These are phyloP conservation scores for Amanita pseudoporphyria DNA, from an alignment of 768 basidiomycete genomes.

Conservation along the genomic window DNA sequence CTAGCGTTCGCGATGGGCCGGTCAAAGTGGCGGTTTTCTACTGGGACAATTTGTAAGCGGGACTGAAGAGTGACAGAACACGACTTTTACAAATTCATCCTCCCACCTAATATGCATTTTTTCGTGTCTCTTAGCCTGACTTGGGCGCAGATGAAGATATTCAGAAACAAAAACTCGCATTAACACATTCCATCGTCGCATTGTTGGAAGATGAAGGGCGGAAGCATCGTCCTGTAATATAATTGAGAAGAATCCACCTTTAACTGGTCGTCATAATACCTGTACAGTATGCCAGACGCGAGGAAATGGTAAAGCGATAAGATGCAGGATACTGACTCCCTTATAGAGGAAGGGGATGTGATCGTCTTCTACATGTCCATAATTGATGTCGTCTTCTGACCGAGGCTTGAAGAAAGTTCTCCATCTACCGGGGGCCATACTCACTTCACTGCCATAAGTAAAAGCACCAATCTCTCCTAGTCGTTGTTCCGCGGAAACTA, in stretches of 20 bases:
- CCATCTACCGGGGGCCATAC: slow-evolving; percentile 41
- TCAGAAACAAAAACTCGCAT: slow-evolving; percentile 83
- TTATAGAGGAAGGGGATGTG: slow-evolving; percentile 79
- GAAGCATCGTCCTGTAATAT: slow-evolving; percentile 73
- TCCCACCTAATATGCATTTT: not conserved
- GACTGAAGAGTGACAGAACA: not conserved
- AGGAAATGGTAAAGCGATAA: slow-evolving; percentile 89
- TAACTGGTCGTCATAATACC: slow-evolving; percentile 28
- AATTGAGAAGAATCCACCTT: not conserved
- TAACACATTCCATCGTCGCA: slow-evolving; percentile 86
- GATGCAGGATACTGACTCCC: slow-evolving; percentile 84
- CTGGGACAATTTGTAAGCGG: not conserved
- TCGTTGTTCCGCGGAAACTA: slow-evolving; percentile 62
- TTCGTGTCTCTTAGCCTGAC: not conserved
- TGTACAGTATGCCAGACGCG: slow-evolving; percentile 75
- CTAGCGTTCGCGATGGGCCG: not conserved
- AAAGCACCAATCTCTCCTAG: slow-evolving; percentile 61
- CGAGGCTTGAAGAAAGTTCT: slow-evolving; percentile 62
- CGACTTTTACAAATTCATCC: slow-evolving; percentile 1
- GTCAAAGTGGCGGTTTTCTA: not conserved
- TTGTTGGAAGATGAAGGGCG: slow-evolving; percentile 74
- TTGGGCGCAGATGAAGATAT: slow-evolving; percentile 66
- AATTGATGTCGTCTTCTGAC: slow-evolving; percentile 23
- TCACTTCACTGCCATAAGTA: slow-evolving; percentile 30
- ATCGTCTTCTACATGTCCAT: slow-evolving; percentile 79